Evolutionary conservation across 2,329 filamentous ascomycete species (phyloP), one percentile per base, ranked within the genome.

Genomic region (Aspergillus sp.): DNA sequence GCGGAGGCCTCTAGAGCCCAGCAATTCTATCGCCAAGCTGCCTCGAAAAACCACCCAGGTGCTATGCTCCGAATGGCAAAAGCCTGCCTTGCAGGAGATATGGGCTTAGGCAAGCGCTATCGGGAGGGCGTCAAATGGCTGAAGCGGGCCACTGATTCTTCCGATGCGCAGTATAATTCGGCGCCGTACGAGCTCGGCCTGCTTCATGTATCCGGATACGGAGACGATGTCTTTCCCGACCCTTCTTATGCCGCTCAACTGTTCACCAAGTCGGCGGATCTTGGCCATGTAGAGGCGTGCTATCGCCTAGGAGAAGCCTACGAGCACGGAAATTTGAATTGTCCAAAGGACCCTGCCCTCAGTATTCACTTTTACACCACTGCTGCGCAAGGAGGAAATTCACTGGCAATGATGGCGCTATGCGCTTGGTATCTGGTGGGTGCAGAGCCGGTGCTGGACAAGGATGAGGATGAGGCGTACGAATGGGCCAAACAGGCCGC

Each of bases 361-460:
- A 97, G 92, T 63, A 92, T 99, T 9, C 95, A 99, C 74, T 99
- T 97, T 72, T 99, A 99, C 78, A 99, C 93, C 1, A 89, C 88
- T 24, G 93, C 95, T 12, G 95, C 95, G 2, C 90, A 96, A 69
- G 82, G 84, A 46, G 91, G 91, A 1, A 90, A 97, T 69, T 82
- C 92, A 0, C 84, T 87, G 48, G 93, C 92, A 48, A 98, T 98
- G 92, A 96, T 99, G 93, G 93, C 93, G 4, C 81, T 99, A 8
- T 99, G 95, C 75, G 95, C 95, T 11, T 99, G 95, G 95, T 99
- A 98, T 74, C 90, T 98, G 83, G 90, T 98, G 41, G 95, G 95
- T 11, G 95, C 95, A 2, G 90, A 93, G 65, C 92, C 93, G 0
- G 86, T 98, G 14, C 78, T 99, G 21, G 93, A 96, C 60, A 96